These are phyloP conservation scores for Dioscorea dumetorum DNA, from an alignment of 106 monocot species.

Conservation along the genomic window DNA sequence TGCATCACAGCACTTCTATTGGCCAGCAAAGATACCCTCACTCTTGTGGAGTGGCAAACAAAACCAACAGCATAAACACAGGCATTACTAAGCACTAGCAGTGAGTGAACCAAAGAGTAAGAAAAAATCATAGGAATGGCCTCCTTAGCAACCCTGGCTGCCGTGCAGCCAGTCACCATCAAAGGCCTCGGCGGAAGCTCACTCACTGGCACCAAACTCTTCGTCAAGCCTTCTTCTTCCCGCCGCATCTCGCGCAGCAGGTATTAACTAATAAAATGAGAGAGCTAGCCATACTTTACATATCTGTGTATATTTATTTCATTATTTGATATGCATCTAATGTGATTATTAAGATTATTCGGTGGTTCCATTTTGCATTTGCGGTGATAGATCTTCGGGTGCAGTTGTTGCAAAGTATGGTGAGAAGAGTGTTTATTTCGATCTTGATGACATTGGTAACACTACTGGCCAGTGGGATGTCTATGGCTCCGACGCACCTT, in stretches of 20 bases:
- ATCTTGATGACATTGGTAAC: slow-evolving; percentile 84
- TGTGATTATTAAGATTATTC: no score
- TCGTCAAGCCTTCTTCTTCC: slow-evolving; percentile 15
- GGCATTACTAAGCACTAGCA: no score
- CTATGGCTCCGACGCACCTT: slow-evolving; percentile 88
- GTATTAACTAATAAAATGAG: no score
- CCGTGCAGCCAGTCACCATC: slow-evolving; percentile 30
- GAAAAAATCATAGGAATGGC: slow-evolving; percentile 23
- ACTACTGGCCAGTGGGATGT: slow-evolving; percentile 98
- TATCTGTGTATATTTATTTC: no score
- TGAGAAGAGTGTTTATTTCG: slow-evolving; percentile 95
- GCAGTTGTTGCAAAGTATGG: slow-evolving; percentile 75
- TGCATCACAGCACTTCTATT: slow-evolving; percentile 1
- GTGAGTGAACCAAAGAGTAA: not conserved
- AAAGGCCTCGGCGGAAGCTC: slow-evolving; percentile 51
- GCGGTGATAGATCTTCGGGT: not conserved
- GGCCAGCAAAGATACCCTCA: slow-evolving; percentile 3
- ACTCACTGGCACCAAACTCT: slow-evolving; percentile 32
- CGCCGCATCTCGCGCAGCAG: no score
- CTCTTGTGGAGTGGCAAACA: no score
- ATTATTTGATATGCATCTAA: no score
- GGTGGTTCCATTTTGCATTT: no score
- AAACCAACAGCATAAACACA: no score
- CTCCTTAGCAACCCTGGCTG: slow-evolving; percentile 28
- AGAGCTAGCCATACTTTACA: no score